A percentile compares a stretch with the other conserved stretches of the same genome.
Conservation (phyloP, 345 rosid genomes). For the Populus ilicifolia region DNA sequence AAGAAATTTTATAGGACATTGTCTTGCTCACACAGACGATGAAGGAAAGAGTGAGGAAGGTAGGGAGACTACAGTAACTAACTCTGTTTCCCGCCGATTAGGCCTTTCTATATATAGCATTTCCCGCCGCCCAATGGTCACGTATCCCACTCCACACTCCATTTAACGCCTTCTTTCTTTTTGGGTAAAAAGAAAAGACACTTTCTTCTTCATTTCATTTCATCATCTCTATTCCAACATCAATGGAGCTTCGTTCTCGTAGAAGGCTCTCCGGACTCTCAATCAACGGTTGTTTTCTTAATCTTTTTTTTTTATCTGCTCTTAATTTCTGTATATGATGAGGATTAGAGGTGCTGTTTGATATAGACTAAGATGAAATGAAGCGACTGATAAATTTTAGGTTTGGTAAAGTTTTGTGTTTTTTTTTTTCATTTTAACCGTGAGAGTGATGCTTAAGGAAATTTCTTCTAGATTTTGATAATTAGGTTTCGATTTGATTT, state of each 20-base stretch:
- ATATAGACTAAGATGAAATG: not conserved
- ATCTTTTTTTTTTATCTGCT: not conserved
- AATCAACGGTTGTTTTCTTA: not conserved
- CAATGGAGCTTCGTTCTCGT: conserved; percentile 24
- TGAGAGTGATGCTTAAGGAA: not conserved
- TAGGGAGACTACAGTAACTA: not conserved
- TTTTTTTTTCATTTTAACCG: not conserved
- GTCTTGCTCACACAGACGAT: no score
- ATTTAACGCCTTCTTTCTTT: not conserved
- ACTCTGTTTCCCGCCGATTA: not conserved
- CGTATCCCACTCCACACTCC: no score
- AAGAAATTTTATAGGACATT: no score
- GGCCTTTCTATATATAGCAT: not conserved
- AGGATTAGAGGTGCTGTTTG: not conserved
- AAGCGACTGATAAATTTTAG: not conserved
- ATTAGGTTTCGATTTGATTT: not conserved
- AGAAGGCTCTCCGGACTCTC: not conserved
- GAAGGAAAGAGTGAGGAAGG: no score
- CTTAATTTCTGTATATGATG: not conserved
- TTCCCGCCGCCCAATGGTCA: not conserved
- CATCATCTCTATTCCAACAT: not conserved
- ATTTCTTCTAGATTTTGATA: not conserved
- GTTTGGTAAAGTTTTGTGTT: not conserved
- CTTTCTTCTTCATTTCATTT: not conserved
- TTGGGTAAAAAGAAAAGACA: not conserved